Evolutionary conservation across 2,329 filamentous ascomycete species (phyloP).

Genomic region (Colletotrichum caudatum): DNA sequence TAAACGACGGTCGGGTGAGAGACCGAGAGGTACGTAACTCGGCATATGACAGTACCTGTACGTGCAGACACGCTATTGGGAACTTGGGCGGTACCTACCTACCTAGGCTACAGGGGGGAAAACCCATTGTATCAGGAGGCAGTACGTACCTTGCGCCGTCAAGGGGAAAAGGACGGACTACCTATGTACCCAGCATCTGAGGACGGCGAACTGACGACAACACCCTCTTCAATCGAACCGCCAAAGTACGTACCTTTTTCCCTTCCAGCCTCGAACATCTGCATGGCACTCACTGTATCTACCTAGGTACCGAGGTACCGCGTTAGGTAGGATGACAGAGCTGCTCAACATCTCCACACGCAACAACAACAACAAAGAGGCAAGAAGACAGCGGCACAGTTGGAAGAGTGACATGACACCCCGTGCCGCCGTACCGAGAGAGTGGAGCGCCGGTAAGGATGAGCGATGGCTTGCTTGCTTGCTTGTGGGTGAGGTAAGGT

Average conservation of each 20-base stretch:
- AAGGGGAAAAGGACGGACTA: neutral
- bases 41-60: neutral
- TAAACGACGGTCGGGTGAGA: neutral
- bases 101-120: too few relatives aligned
- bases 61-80: too few relatives aligned
- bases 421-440: neutral
- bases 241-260: neutral
- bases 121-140: neutral
- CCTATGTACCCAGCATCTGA: neutral
- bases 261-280: neutral
- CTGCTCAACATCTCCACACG: neutral
- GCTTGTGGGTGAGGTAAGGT: neutral
- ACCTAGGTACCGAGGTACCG: too few relatives aligned
- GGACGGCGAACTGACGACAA: slow-evolving; percentile 2
- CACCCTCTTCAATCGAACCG: neutral
- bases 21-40: neutral
- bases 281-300: too few relatives aligned
- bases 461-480: neutral
- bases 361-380: neutral
- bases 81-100: too few relatives aligned
- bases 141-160: neutral
- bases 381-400: neutral
- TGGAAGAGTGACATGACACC: neutral
- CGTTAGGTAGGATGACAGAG: neutral
- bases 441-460: neutral